A percentile compares a stretch with the other conserved stretches of the same genome.
Conservation (phyloP, 2,329 filamentous ascomycete genomes). For the Monilinia vaccinii-corymbosi region DNA sequence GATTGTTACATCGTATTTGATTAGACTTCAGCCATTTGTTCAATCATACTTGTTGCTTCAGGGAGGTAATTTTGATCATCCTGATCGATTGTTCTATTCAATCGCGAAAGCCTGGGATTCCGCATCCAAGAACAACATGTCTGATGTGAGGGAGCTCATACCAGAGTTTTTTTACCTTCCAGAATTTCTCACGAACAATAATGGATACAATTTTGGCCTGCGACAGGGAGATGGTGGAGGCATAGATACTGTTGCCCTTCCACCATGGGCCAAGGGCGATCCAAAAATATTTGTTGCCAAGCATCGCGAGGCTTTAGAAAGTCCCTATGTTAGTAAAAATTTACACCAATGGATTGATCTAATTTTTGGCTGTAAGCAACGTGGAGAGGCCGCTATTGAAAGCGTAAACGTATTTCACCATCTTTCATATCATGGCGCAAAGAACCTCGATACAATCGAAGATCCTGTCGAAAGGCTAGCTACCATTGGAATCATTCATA, state of each 20-base stretch:
- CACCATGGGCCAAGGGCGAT: slow-evolving; percentile 93
- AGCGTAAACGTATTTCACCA: slow-evolving; percentile 94
- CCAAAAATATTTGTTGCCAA: slow-evolving; percentile 93
- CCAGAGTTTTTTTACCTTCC: slow-evolving; percentile 97
- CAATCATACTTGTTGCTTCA: slow-evolving; percentile 91
- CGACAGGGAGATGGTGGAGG: slow-evolving; percentile 70
- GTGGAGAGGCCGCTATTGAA: slow-evolving; percentile 84
- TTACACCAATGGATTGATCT: slow-evolving; percentile 94
- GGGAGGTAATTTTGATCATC: slow-evolving; percentile 93
- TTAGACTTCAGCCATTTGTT: slow-evolving; percentile 90
- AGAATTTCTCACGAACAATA: slow-evolving; percentile 89
- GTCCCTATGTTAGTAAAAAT: slow-evolving; percentile 80
- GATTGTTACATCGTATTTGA: slow-evolving; percentile 95
- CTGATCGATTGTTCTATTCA: slow-evolving; percentile 90
- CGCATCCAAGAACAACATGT: slow-evolving; percentile 80
- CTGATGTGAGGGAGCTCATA: slow-evolving; percentile 87
- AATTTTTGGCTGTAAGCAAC: slow-evolving; percentile 88
- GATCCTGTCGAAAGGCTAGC: slow-evolving; percentile 81
- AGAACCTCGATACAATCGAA: slow-evolving; percentile 81
- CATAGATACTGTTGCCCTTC: slow-evolving; percentile 82
- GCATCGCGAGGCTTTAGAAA: slow-evolving; percentile 91
- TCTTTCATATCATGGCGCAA: slow-evolving; percentile 88
- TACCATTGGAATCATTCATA: slow-evolving; percentile 94
- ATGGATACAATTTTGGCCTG: slow-evolving; percentile 86
- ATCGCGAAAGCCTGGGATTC: slow-evolving; percentile 87